Evolutionary conservation across 345 rosid genomes (phyloP).

Genomic region (Chamaenerion angustifolium): DNA sequence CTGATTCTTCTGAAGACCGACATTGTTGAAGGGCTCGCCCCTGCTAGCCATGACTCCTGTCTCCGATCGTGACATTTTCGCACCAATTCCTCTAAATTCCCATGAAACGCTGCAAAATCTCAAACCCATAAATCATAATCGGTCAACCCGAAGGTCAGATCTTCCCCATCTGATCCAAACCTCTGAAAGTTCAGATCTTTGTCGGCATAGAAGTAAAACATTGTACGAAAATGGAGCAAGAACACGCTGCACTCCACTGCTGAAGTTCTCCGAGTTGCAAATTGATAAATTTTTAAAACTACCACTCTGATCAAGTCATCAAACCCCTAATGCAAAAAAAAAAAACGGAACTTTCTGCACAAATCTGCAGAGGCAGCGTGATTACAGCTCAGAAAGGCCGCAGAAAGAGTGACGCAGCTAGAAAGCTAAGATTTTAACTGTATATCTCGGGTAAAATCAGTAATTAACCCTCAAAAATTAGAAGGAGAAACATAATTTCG

Average conservation of each 20-base stretch:
- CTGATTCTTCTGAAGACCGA: slow-evolving; percentile 10
- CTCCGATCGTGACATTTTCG: slow-evolving; percentile 7
- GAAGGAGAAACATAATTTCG: neutral
- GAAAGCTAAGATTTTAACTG: neutral
- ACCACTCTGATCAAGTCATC: neutral
- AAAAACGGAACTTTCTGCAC: too few species aligned
- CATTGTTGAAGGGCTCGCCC: slow-evolving; percentile 11
- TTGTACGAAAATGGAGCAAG: neutral
- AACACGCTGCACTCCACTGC: neutral
- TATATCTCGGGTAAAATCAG: neutral
- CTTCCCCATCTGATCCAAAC: neutral
- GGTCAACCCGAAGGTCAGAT: neutral
- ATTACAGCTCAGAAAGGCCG: too few species aligned
- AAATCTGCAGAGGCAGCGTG: too few species aligned
- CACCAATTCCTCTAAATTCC: neutral
- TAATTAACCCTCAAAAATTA: neutral
- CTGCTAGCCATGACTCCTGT: slow-evolving; percentile 10
- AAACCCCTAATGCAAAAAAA: slow-evolving; percentile 11
- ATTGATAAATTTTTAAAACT: neutral
- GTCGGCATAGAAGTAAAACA: neutral
- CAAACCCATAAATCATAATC: neutral
- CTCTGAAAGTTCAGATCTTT: neutral
- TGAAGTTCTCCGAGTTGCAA: neutral
- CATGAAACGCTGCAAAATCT: slow-evolving; percentile 7
- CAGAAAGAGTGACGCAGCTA: too few species aligned